These are phyloP conservation scores for Ogataea ramenticola DNA, from an alignment of 805 yeast species.

Conservation along the genomic window DNA sequence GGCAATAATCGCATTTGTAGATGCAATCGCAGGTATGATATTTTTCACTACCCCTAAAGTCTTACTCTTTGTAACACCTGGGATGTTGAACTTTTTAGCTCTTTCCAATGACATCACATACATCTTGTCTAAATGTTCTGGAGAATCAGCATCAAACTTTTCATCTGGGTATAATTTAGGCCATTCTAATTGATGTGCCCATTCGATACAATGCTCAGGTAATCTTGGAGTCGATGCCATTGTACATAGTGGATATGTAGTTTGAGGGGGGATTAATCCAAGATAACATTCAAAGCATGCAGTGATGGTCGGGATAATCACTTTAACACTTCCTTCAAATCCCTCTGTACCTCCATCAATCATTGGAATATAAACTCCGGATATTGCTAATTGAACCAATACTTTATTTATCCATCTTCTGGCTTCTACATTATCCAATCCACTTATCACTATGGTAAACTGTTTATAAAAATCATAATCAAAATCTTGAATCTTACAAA, in stretches of 20 bases:
- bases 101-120: constrained; percentile 46
- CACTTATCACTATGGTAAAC: constrained; percentile 74
- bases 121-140: constrained; percentile 60
- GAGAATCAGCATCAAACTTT: constrained; percentile 61
- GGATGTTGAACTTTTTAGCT: constrained; percentile 59
- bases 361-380: constrained; percentile 50
- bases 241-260: constrained; percentile 85
- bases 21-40: constrained; percentile 90
- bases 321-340: constrained; percentile 82
- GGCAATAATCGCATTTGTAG: constrained; percentile 89
- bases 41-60: constrained; percentile 86
- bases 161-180: constrained; percentile 38
- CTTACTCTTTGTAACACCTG: constrained; percentile 65
- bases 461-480: constrained; percentile 53
- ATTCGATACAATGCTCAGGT: constrained; percentile 92
- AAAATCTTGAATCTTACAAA: constrained; percentile 59
- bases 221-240: constrained; percentile 90
- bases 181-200: constrained; percentile 79
- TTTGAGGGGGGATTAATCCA: constrained; percentile 53
- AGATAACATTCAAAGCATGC: constrained; percentile 93
- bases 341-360: constrained; percentile 97
- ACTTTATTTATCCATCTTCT: constrained; percentile 81
- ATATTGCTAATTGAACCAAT: constrained; percentile 56
- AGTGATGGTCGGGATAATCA: constrained; percentile 75
- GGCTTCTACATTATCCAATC: constrained; percentile 85